Conservation (phyloP, 495 filamentous ascomycete species). For the Corynascus novoguineensis region DNA sequence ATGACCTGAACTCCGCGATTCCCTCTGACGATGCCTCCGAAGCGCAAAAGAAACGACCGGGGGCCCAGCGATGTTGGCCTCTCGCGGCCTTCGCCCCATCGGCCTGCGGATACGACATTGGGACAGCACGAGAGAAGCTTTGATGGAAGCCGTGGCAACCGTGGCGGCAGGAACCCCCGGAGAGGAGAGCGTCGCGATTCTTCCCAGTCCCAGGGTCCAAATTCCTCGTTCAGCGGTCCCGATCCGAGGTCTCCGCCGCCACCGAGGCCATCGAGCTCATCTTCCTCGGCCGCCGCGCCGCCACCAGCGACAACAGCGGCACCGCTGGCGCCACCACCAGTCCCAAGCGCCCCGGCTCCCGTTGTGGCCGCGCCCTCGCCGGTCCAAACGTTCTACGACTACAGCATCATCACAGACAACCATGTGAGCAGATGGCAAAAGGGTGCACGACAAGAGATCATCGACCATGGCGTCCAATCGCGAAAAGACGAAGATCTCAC, state of each 20-base stretch:
- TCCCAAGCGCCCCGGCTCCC: constrained; percentile 19
- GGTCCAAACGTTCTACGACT: constrained; percentile 41
- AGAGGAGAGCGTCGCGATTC: constrained; percentile 45
- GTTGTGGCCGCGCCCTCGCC: constrained; percentile 21
- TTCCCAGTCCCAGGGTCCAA: constrained; percentile 25
- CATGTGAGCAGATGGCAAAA: constrained; percentile 42
- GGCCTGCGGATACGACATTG: constrained; percentile 43
- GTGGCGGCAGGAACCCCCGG: constrained; percentile 35
- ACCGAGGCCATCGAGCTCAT: constrained; percentile 42
- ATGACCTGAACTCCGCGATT: constrained; percentile 19
- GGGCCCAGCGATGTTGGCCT: constrained; percentile 38
- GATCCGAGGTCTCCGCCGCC: constrained; percentile 37
- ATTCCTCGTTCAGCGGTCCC: constrained; percentile 16
- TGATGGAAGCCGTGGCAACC: constrained; percentile 34
- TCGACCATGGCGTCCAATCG: constrained; percentile 49
- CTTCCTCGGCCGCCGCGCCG: constrained; percentile 29
- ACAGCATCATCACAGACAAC: constrained; percentile 44
- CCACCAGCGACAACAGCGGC: not conserved
- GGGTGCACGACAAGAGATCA: constrained; percentile 47
- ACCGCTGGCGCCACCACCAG: not conserved
- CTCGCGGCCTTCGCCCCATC: constrained; percentile 48
- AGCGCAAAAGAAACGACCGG: constrained; percentile 51
- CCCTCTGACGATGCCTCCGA: constrained; percentile 42
- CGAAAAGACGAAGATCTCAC: constrained; percentile 59
- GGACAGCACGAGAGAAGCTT: constrained; percentile 48